phyloP scores from a whole-genome alignment of 2,329 filamentous ascomycete species.

The Trichoderma koningii region DNA sequence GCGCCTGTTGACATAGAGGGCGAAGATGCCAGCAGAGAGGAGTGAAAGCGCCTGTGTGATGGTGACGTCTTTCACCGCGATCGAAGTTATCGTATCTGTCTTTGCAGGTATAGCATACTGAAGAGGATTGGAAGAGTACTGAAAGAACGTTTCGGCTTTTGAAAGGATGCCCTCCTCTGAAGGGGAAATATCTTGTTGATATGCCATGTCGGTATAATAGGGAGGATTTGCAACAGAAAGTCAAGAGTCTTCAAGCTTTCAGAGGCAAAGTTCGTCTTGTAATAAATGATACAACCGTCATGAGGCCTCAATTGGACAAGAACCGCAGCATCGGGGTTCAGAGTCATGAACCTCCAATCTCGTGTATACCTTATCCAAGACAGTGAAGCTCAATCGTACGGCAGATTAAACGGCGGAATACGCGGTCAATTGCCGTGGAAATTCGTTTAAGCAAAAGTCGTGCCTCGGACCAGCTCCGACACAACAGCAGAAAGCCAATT shows the following conservation, averaged over 20 bases:
- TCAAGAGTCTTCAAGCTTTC: too few species aligned
- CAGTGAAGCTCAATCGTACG: too few species aligned
- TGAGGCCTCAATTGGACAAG: too few species aligned
- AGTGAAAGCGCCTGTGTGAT: constrained; percentile 33
- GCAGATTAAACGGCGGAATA: background rate
- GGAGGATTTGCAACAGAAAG: too few species aligned
- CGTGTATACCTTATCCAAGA: too few species aligned
- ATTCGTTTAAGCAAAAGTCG: too few species aligned
- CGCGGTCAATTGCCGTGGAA: background rate
- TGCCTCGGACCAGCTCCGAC: background rate
- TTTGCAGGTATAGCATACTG: background rate
- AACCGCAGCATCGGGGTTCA: too few species aligned
- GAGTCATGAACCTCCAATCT: too few species aligned
- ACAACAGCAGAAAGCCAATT: background rate
- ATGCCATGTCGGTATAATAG: background rate
- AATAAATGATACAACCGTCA: too few species aligned
- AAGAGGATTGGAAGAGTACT: background rate
- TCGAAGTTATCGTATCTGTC: background rate
- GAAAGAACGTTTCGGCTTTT: background rate
- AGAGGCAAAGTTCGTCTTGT: too few species aligned
- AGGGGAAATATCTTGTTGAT: too few species aligned
- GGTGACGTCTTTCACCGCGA: constrained; percentile 25
- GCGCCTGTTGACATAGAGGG: constrained; percentile 36
- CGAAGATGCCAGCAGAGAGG: constrained; percentile 36
- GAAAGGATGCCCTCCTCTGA: too few species aligned